Conservation (phyloP, 176 grass and related monocot genomes). For the Saccharum officinarum region DNA sequence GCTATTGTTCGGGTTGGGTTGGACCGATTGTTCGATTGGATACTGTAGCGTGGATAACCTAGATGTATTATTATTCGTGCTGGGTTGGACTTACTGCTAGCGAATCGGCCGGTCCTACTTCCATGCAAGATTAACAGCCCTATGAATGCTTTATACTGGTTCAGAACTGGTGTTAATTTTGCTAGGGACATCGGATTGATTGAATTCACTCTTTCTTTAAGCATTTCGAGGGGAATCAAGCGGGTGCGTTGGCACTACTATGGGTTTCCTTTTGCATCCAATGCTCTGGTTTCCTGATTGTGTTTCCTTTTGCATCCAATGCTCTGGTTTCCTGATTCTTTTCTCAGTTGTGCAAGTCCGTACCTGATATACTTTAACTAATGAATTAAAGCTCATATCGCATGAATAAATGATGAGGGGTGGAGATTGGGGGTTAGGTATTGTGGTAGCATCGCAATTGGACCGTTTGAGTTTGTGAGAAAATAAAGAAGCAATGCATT, state of each 20-base stretch:
- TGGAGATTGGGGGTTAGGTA: neutral
- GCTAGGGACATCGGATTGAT: neutral
- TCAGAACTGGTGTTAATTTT: neutral
- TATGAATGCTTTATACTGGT: neutral
- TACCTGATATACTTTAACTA: neutral
- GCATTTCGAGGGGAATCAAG: neutral
- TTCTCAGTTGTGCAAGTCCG: neutral
- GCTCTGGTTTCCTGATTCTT: neutral
- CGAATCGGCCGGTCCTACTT: neutral
- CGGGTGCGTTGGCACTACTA: neutral
- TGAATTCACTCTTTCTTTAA: neutral
- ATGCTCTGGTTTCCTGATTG: neutral
- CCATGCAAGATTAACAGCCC: neutral
- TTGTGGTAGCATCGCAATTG: neutral
- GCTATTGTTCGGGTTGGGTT: neutral
- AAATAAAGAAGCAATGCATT: neutral
- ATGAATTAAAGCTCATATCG: neutral
- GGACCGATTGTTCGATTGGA: neutral
- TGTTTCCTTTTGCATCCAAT: neutral
- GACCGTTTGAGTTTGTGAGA: neutral
- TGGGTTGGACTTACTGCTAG: neutral
- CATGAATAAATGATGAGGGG: neutral
- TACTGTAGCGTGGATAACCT: neutral
- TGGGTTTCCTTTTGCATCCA: neutral
- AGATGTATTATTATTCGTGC: neutral